Evolutionary conservation across 306 rosid genomes (phyloP).

Genomic region (Hippophae rhamnoides): DNA sequence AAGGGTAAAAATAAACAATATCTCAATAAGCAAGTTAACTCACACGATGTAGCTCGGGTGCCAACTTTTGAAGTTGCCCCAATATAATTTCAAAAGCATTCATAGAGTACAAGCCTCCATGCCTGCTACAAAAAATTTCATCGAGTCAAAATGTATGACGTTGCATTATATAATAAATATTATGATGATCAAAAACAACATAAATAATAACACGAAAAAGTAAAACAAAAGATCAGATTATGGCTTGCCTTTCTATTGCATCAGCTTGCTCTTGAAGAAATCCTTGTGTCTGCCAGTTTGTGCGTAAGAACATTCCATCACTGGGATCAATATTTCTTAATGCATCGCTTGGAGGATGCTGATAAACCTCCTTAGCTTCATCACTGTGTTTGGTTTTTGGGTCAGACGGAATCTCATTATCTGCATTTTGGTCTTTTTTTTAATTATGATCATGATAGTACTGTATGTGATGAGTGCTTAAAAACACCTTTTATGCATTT

Average conservation of each 20-base stretch:
- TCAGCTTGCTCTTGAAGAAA: constrained; percentile 92
- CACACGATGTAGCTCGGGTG: constrained; percentile 92
- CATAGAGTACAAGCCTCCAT: constrained; percentile 56
- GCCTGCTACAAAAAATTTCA: constrained; percentile 37
- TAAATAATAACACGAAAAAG: neutral
- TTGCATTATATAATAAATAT: neutral
- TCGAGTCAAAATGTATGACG: constrained; percentile 16
- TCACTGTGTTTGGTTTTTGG: constrained; percentile 39
- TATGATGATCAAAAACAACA: neutral
- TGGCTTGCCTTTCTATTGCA: constrained; percentile 61
- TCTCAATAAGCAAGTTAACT: constrained; percentile 18
- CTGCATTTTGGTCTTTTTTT: constrained; percentile 28
- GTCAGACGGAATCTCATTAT: constrained; percentile 52
- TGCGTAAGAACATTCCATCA: constrained; percentile 54
- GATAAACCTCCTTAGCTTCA: constrained; percentile 43
- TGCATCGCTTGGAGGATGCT: constrained; percentile 37
- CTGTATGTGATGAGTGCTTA: neutral
- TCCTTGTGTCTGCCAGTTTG: constrained; percentile 93
- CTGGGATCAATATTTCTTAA: constrained; percentile 40
- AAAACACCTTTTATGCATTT: too few species aligned
- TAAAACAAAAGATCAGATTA: constrained; percentile 3
- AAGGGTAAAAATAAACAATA: neutral
- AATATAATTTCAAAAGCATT: constrained; percentile 64
- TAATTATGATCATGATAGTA: constrained; percentile 8
- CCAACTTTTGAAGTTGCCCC: constrained; percentile 73